Conservation (phyloP, 495 filamentous ascomycete species). For the Ramalina intermedia region DNA sequence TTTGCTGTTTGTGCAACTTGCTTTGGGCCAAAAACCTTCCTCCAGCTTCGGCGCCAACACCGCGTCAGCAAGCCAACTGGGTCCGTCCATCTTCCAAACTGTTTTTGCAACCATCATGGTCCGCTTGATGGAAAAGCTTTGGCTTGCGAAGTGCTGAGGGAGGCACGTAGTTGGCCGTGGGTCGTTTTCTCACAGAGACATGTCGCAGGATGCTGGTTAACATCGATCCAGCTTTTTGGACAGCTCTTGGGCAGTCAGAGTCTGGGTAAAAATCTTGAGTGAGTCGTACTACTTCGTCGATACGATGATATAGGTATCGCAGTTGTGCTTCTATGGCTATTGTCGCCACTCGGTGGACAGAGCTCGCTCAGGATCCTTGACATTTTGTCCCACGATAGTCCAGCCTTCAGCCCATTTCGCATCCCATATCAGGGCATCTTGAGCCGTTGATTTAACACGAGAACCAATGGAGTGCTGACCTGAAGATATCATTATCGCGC, state of each 20-base stretch:
- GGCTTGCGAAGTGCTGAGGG: not conserved
- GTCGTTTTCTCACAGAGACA: too few relatives aligned
- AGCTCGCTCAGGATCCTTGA: not conserved
- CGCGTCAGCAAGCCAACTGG: not conserved
- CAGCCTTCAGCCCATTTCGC: too few relatives aligned
- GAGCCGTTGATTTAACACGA: too few relatives aligned
- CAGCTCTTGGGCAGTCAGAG: too few relatives aligned
- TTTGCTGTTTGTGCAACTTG: not conserved
- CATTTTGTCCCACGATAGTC: not conserved
- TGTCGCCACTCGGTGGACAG: not conserved
- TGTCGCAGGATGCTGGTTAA: too few relatives aligned
- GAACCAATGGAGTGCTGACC: too few relatives aligned
- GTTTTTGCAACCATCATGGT: not conserved
- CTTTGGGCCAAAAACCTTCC: not conserved
- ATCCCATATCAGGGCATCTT: too few relatives aligned
- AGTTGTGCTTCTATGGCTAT: not conserved
- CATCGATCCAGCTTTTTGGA: too few relatives aligned
- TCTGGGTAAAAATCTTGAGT: too few relatives aligned
- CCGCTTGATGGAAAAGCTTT: not conserved
- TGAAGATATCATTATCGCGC: not conserved
- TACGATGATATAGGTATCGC: not conserved
- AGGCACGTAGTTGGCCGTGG: not conserved
- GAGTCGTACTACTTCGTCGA: not conserved
- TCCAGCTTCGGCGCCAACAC: not conserved
- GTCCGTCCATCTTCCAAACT: not conserved